phyloP scores from a whole-genome alignment of 2,329 filamentous ascomycete genomes.

The Septoria linicola region DNA sequence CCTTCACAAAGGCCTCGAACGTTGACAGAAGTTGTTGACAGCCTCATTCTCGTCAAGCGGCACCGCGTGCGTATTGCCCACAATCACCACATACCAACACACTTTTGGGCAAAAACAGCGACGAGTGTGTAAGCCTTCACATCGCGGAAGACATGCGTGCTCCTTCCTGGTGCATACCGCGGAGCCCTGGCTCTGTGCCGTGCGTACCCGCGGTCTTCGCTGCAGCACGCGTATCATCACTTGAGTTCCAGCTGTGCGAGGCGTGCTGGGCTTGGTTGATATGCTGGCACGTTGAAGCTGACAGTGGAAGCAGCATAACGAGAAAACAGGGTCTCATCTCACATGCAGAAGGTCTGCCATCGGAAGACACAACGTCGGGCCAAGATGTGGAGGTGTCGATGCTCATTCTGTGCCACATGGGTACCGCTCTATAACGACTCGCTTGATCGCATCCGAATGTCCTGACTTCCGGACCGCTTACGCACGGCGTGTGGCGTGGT shows the following conservation, averaged over 20 bases:
- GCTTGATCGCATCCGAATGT: conserved; percentile 7
- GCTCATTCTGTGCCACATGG: conserved; percentile 25
- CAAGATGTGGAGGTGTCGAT: conserved; percentile 14
- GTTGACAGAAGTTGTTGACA: background rate
- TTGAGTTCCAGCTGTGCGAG: background rate
- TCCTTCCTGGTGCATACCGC: conserved; percentile 19
- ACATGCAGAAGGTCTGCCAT: background rate
- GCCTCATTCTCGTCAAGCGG: conserved; percentile 8
- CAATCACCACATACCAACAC: conserved; percentile 4
- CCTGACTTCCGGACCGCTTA: conserved; percentile 16
- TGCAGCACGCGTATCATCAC: background rate
- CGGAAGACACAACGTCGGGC: conserved; percentile 3
- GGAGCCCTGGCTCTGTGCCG: conserved; percentile 14
- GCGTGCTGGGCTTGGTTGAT: background rate
- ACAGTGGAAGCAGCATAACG: background rate
- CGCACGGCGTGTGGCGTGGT: background rate
- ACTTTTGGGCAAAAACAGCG: background rate
- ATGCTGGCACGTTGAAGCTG: conserved; percentile 5
- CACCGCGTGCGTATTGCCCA: conserved; percentile 10
- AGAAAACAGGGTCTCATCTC: background rate
- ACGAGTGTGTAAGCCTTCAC: background rate
- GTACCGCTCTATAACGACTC: background rate
- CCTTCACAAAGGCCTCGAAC: conserved; percentile 5
- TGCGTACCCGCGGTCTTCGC: conserved; percentile 7
- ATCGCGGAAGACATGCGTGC: background rate